Base-by-base conservation (phyloP, 805 yeast species). In the Teunomyces atbi region DNA sequence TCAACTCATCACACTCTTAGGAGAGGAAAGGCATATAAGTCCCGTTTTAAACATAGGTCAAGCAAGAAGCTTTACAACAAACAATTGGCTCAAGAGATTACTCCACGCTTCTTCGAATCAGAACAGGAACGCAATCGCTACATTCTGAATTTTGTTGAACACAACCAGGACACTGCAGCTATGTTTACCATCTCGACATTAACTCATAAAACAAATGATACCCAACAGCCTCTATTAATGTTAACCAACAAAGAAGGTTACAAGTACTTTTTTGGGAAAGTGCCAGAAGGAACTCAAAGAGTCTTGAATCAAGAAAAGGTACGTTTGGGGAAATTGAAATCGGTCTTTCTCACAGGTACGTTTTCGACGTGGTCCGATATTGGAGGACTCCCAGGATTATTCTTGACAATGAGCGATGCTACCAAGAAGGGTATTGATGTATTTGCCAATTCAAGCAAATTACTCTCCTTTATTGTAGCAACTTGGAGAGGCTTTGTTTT, bases 331-430 rank as follows among this genome's bases (percentile, higher is more conserved):
- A 83, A 79, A 50, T 64, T 89, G 27, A 74, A 78, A 41, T 79
- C 82, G 30, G 69, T 92, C 3, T 91, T 88, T 57, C 58, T 94
- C 4, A 83, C 96, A 0, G 99, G 99, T 2, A 70, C 69, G n/a
- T 50, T 87, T 8, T 51, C 60, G 16, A 65, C 77, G 45, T 92
- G 97, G 97, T 62, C 76, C 5, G 75, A 84, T n/a, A 68, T 89
- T 2, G 89, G 96, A n/a, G 99, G 99, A 0, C 64, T 92, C 5
- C 97, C 98, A 0, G 99, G 99, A 0, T 68, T 89, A 56, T 79
- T 92, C 41, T 68, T 92, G 42, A 89, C 97, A 0, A 73, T 86
- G 11, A 82, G 88, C 46, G 97, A 89, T 55, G 86, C 89, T 55
- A 90, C 89, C 1, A 73, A 77, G 50, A 76, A 77, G 41, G 72